Percentiles rank a stretch among this genome's conserved stretches.
Evolutionary conservation across 768 basidiomycete species (phyloP).

Genomic region (Boletus edulis): DNA sequence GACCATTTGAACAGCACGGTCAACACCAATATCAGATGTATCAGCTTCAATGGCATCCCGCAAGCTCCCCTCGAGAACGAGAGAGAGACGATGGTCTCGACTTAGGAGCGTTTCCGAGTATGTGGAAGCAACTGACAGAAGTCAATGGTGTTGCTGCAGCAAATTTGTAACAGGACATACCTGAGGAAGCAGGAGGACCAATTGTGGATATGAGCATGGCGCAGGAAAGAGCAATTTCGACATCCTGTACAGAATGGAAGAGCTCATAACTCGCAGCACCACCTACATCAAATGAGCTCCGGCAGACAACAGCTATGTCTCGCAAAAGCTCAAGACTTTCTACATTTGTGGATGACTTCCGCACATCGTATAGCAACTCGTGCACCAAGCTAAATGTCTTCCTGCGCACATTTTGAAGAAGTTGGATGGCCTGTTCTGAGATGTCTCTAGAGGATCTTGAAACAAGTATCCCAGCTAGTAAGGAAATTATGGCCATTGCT

Average conservation of each 20-base stretch:
- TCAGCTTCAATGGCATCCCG: background rate
- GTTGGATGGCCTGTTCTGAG: background rate
- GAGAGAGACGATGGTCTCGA: background rate
- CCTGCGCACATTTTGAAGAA: background rate
- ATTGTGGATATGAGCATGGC: background rate
- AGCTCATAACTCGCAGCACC: background rate
- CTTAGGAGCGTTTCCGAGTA: background rate
- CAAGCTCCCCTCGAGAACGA: background rate
- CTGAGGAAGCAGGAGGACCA: background rate
- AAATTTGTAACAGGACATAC: background rate
- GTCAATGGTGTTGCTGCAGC: background rate
- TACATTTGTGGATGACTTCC: background rate
- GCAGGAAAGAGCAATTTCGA: background rate
- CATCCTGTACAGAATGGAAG: background rate
- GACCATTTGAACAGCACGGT: background rate
- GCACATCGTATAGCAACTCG: background rate
- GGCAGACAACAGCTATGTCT: background rate
- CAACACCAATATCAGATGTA: background rate
- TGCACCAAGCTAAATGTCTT: background rate
- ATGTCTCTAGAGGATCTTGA: background rate
- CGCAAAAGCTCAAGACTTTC: background rate
- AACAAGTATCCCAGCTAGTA: background rate
- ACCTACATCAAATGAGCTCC: background rate
- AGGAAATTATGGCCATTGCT: background rate
- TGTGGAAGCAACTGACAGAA: background rate